Base-by-base conservation (phyloP, 805 yeast genomes). In the Ogataea parapolymorpha region DNA sequence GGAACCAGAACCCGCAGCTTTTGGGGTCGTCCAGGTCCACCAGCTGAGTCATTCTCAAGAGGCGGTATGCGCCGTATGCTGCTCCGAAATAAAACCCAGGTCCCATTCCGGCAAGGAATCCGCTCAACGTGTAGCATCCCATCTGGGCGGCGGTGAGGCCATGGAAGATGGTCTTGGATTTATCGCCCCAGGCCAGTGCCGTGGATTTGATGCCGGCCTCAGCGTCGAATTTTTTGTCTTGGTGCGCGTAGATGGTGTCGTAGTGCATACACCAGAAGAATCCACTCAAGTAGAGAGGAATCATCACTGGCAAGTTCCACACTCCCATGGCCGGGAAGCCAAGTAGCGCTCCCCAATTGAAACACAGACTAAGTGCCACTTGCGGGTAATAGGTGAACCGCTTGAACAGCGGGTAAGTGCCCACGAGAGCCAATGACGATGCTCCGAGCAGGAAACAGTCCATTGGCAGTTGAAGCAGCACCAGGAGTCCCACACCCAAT, bases 311-410 rank as follows among this genome's bases (percentile, higher is more conserved):
- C 69, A 78, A 72, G 54, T 83, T 76, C 75, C 91, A 75, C 3
- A 91, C 78, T 0, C 95, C 95, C 79, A 93, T 86, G 2, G 98
- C 98, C 7, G 99, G 97, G 65, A 86, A 91, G 0, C 98, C 99
- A 23, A 93, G 65, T 28, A 93, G 58, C 12, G 95, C 87, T 26
- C 95, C 98, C 98, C 99, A 93, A 46, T 86, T 83, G 63, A 87
- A 93, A 55, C 95, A 85, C 9, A 83, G 71, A 27, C 95, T 77
- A 10, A 95, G 71, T 50, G 78, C 80, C 12, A 79, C 78, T 62
- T 93, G 99, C 12, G 99, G 99, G 61, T 91, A 93, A 61, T 91
- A 88, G 0, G 99, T 93, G 61, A 91, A 84, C 56, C 99, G 72
- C 59, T 93, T 93, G 69, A 93, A 93, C 34, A 91, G 68, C 1